Conservation (phyloP, 2,329 filamentous ascomycete species). For the Neonectria punicea region DNA sequence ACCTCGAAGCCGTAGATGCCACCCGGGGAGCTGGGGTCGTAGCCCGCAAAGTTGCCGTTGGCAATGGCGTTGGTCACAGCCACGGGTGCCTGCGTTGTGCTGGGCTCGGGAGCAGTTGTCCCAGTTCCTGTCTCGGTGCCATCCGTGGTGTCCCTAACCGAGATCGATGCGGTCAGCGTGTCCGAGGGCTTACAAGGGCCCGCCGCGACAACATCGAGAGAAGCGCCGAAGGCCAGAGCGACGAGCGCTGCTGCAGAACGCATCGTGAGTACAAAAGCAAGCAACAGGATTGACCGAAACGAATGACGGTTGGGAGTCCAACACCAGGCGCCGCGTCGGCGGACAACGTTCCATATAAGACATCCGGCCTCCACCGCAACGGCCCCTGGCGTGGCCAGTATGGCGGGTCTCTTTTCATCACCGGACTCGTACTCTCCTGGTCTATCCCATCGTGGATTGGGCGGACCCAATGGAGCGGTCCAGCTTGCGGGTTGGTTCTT, state of each 20-base stretch:
- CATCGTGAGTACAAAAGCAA: constrained; percentile 25
- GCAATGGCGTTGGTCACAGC: constrained; percentile 28
- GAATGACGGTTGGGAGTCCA: not conserved
- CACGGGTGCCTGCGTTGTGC: constrained; percentile 21
- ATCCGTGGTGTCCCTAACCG: not conserved
- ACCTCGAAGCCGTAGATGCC: constrained; percentile 37
- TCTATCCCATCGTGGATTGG: not conserved
- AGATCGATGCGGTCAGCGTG: not conserved
- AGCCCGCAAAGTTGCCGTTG: constrained; percentile 37
- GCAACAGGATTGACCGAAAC: constrained; percentile 11
- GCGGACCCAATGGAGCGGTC: not conserved
- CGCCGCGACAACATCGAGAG: constrained; percentile 13
- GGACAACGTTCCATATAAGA: not conserved
- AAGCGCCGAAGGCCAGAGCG: constrained; percentile 21
- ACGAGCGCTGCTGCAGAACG: constrained; percentile 24
- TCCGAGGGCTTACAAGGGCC: constrained; percentile 27
- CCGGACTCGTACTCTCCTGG: not conserved
- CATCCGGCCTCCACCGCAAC: not conserved
- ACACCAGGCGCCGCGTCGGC: not conserved
- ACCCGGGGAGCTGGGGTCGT: constrained; percentile 29
- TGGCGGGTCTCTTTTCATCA: not conserved
- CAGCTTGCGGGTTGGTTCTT: not conserved
- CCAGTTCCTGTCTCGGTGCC: constrained; percentile 6
- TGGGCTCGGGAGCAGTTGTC: not conserved
- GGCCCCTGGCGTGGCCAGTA: no score